A percentile compares a stretch with the other conserved stretches of the same genome.
These are phyloP conservation scores for Boletellus ananiceps DNA, from an alignment of 768 basidiomycete species.

Conservation along the genomic window DNA sequence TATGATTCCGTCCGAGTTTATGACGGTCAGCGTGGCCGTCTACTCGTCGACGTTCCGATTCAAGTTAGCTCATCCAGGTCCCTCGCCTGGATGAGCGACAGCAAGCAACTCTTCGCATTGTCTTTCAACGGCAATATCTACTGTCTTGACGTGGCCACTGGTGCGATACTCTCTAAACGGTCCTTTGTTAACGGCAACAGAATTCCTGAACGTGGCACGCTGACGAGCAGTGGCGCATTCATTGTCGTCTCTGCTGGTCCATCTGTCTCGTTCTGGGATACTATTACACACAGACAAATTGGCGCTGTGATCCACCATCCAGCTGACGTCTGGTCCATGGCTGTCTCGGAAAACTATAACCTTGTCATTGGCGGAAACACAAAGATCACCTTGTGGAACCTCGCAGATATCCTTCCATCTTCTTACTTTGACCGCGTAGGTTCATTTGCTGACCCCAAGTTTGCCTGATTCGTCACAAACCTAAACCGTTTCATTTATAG, in stretches of 20 bases:
- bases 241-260: background rate
- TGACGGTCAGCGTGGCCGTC: background rate
- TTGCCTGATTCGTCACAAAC: no score
- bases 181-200: background rate
- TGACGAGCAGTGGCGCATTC: background rate
- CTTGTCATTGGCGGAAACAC: background rate
- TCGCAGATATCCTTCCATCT: slow-evolving; percentile 1
- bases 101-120: background rate
- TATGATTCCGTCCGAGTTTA: background rate
- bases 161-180: background rate
- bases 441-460: background rate
- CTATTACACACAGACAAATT: background rate
- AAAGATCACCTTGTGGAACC: slow-evolving; percentile 2
- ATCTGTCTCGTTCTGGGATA: slow-evolving; percentile 8
- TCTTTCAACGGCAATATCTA: background rate
- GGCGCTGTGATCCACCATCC: slow-evolving; percentile 1
- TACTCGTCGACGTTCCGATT: background rate
- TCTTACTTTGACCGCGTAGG: slow-evolving; percentile 5
- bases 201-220: background rate
- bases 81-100: background rate
- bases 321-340: background rate
- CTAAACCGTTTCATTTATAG: background rate
- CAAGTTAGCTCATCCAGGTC: background rate
- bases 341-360: background rate
- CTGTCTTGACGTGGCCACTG: background rate